A percentile compares a stretch with the other conserved stretches of the same genome.
phyloP scores from a whole-genome alignment of 169 alveolate genomes.

The Plasmodium sp. region DNA sequence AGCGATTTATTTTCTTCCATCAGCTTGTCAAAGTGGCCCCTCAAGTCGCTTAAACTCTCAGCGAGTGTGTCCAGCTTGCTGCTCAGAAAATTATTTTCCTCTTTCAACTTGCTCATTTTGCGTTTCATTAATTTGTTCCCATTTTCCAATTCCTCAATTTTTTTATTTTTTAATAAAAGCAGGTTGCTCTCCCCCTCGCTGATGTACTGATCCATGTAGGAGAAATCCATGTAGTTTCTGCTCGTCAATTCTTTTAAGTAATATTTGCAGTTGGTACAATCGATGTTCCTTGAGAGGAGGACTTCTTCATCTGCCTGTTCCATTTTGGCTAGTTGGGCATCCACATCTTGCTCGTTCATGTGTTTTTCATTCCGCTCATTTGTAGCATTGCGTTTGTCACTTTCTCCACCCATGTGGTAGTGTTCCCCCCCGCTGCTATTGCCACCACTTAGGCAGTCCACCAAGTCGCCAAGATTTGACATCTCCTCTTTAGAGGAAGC shows the following conservation, averaged over 20 bases:
- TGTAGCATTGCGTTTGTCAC: background rate
- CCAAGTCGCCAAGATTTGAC: background rate
- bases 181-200: conserved; percentile 33
- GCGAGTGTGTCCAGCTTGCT: background rate
- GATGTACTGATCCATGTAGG: conserved; percentile 16
- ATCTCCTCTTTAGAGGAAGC: background rate
- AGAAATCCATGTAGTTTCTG: conserved; percentile 33
- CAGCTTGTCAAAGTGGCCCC: conserved; percentile 1
- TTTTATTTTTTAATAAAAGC: conserved; percentile 47
- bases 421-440: background rate
- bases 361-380: background rate
- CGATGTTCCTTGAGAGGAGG: background rate
- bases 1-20: conserved; percentile 17
- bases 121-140: background rate
- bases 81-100: background rate
- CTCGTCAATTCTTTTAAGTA: conserved; percentile 32
- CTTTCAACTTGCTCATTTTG: conserved; percentile 4
- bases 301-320: conserved; percentile 7
- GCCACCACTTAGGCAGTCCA: background rate
- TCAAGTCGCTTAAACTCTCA: background rate
- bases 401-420: background rate
- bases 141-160: conserved; percentile 47
- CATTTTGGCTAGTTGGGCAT: background rate
- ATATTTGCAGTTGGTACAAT: conserved; percentile 24
- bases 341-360: background rate